A percentile compares a stretch with the other conserved stretches of the same genome.
These are phyloP conservation scores for Trichoderma sp. DNA, from an alignment of 2,329 filamentous ascomycete genomes.

Conservation along the genomic window DNA sequence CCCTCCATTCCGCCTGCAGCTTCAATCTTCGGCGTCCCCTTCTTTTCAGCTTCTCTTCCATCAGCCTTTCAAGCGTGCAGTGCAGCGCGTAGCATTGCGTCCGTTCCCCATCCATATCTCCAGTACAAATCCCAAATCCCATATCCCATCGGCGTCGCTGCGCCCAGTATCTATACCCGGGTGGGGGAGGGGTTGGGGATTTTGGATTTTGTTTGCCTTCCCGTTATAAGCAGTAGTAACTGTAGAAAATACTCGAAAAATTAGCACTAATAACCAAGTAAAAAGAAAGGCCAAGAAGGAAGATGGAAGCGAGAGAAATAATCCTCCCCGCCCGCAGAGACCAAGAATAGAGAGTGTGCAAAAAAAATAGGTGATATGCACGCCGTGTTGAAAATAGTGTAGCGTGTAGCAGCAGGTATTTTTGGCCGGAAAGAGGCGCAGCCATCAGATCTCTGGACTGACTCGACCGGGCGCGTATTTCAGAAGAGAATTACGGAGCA, in stretches of 20 bases:
- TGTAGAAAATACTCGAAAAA: too few relatives aligned
- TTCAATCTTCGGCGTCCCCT: neutral
- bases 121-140: neutral
- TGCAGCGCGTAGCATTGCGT: neutral
- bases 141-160: neutral
- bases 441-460: neutral
- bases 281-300: neutral
- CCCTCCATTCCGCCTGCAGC: neutral
- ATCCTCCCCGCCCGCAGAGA: neutral
- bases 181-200: neutral
- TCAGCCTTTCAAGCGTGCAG: neutral
- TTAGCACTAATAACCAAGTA: neutral
- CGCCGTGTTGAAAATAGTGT: neutral
- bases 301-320: neutral
- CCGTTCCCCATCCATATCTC: neutral
- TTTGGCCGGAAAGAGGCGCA: neutral
- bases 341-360: neutral
- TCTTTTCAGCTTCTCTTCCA: neutral
- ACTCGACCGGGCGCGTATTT: neutral
- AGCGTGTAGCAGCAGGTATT: neutral
- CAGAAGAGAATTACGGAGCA: neutral
- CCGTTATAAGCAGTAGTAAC: neutral
- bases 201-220: neutral
- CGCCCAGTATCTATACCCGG: neutral
- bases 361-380: neutral